Conservation (phyloP, 768 basidiomycete genomes). For the Macrocybe gigantea region DNA sequence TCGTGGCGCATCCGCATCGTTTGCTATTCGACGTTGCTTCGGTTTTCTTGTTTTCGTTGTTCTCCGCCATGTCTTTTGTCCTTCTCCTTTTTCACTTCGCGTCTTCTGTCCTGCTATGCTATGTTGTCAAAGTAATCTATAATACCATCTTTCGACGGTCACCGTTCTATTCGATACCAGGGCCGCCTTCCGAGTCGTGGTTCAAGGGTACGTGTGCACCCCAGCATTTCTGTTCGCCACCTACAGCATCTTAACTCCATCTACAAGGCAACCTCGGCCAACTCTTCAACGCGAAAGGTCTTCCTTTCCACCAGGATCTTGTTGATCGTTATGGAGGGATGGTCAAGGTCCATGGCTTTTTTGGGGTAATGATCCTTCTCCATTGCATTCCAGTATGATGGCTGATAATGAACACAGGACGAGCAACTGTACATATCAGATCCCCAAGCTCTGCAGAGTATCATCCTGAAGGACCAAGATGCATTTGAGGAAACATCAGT, state of each 20-base stretch:
- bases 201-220: conserved; percentile 19
- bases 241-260: not conserved
- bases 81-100: not conserved
- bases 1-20: too few species aligned
- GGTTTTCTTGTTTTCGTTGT: not conserved
- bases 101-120: too few species aligned
- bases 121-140: too few species aligned
- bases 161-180: conserved; percentile 23
- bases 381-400: not conserved
- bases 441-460: conserved; percentile 40
- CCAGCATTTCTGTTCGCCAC: too few species aligned
- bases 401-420: conserved; percentile 22
- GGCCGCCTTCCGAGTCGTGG: conserved; percentile 27
- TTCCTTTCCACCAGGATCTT: conserved; percentile 33
- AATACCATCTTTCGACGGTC: conserved; percentile 7
- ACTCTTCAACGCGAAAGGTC: conserved; percentile 36
- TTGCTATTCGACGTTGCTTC: too few species aligned
- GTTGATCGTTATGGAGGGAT: conserved; percentile 35
- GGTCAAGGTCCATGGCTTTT: conserved; percentile 39
- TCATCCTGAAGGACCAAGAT: conserved; percentile 42
- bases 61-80: not conserved
- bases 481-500: conserved; percentile 40
- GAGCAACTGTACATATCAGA: conserved; percentile 46
- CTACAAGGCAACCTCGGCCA: conserved; percentile 34
- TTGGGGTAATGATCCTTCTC: conserved; percentile 28